phyloP scores from a whole-genome alignment of 148 eudicot genomes.

The Chenopodium quinoa region DNA sequence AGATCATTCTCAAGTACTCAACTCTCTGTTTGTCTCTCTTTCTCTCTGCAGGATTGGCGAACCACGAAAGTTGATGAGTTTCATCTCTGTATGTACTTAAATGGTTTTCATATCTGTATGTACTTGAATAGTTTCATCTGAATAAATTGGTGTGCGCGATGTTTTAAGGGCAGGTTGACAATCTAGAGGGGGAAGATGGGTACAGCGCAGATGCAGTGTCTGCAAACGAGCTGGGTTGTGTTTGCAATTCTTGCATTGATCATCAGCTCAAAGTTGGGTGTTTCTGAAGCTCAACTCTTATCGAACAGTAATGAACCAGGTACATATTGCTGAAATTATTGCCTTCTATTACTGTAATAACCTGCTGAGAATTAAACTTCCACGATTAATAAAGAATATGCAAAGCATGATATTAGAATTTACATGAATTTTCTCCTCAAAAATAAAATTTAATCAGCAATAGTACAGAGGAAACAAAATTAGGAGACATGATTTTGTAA shows the following conservation, averaged over 20 bases:
- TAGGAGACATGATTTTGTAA: too few relatives aligned
- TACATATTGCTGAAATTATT: neutral
- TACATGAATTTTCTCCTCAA: too few relatives aligned
- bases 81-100: neutral
- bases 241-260: constrained; percentile 11
- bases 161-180: too few relatives aligned
- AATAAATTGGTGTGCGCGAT: neutral
- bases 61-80: neutral
- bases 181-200: constrained; percentile 9
- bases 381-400: too few relatives aligned
- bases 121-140: too few relatives aligned
- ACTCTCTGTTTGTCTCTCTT: neutral
- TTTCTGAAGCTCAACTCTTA: constrained; percentile 14
- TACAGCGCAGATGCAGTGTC: neutral
- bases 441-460: too few relatives aligned
- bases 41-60: constrained; percentile 5
- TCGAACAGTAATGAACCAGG: constrained; percentile 18
- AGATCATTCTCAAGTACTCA: neutral
- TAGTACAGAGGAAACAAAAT: too few relatives aligned
- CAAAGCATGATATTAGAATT: too few relatives aligned
- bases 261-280: constrained; percentile 13
- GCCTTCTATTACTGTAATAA: neutral
- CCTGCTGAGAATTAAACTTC: neutral
- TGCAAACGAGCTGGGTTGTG: neutral
- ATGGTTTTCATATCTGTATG: neutral